Evolutionary conservation across 306 rosid species (phyloP).

Genomic region (Lathyrus aphaca): DNA sequence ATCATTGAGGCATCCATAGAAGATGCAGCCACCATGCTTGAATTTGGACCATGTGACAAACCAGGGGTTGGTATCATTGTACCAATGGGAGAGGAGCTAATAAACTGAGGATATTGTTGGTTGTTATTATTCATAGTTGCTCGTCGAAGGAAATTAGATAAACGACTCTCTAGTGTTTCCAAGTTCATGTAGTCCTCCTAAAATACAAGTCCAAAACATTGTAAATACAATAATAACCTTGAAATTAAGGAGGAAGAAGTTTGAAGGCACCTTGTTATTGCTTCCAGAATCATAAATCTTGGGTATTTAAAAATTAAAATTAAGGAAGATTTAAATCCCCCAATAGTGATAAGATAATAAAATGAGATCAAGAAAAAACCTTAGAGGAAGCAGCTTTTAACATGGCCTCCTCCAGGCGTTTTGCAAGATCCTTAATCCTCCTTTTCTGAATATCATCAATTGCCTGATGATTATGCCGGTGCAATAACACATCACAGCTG

Average conservation of each 20-base stretch:
- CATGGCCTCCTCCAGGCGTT: conserved; percentile 84
- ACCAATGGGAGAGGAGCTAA: conserved; percentile 66
- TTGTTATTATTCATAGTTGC: conserved; percentile 50
- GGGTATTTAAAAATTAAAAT: conserved; percentile 12
- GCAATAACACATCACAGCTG: conserved; percentile 61
- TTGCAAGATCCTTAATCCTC: conserved; percentile 66
- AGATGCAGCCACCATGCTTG: conserved; percentile 68
- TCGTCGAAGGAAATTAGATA: conserved; percentile 52
- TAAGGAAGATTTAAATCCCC: conserved; percentile 3
- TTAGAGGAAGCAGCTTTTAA: conserved; percentile 59
- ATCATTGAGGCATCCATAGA: conserved; percentile 66
- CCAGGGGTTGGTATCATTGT: conserved; percentile 99
- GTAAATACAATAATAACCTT: conserved; percentile 11
- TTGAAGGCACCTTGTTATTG: conserved; percentile 19
- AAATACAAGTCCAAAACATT: conserved; percentile 39
- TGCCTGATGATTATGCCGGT: conserved; percentile 50
- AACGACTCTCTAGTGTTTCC: conserved; percentile 76
- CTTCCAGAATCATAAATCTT: conserved; percentile 31
- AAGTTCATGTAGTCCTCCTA: conserved; percentile 91
- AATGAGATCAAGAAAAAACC: conserved; percentile 50
- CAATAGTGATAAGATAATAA: conserved; percentile 17
- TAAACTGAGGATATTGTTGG: conserved; percentile 71
- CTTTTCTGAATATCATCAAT: conserved; percentile 46
- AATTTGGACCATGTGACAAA: conserved; percentile 71
- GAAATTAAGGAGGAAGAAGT: neutral